A percentile compares a stretch with the other conserved stretches of the same genome.
Evolutionary conservation across 768 basidiomycete species (phyloP).

Genomic region (Lentinula sp.): DNA sequence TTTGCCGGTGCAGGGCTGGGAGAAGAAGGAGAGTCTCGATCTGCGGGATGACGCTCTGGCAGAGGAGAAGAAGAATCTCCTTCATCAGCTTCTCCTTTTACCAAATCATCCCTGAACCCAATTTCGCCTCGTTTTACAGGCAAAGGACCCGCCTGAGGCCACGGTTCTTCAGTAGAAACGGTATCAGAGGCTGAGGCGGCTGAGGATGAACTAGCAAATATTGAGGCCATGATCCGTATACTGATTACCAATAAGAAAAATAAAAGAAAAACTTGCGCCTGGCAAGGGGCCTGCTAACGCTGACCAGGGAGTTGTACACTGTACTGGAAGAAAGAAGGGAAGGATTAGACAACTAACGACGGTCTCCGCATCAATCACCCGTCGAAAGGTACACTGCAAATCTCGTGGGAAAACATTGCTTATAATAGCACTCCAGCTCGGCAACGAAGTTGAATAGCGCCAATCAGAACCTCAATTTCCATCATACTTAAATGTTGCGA

Average conservation of each 20-base stretch:
- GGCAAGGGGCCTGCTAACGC: constrained; percentile 27
- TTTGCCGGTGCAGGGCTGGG: constrained; percentile 2
- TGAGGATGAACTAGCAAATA: constrained; percentile 9
- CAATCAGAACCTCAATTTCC: no score
- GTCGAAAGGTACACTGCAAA: neutral
- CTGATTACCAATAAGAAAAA: constrained; percentile 15
- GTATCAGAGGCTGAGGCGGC: constrained; percentile 13
- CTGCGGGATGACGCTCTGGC: constrained; percentile 47
- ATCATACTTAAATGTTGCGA: no score
- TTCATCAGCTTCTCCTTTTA: constrained; percentile 14
- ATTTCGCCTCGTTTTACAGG: constrained; percentile 64
- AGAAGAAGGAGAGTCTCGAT: constrained; percentile 22
- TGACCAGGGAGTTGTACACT: neutral
- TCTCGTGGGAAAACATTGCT: neutral
- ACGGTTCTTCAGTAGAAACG: constrained; percentile 19
- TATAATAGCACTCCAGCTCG: no score
- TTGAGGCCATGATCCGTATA: constrained; percentile 22
- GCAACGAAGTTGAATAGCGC: no score
- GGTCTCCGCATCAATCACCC: neutral
- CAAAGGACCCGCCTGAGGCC: constrained; percentile 54
- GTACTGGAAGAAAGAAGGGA: neutral
- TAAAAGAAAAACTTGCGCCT: constrained; percentile 30
- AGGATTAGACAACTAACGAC: neutral
- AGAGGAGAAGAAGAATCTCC: constrained; percentile 18
- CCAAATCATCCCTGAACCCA: constrained; percentile 44